phyloP scores from a whole-genome alignment of 805 yeast genomes.

The Starmera dryadoides region DNA sequence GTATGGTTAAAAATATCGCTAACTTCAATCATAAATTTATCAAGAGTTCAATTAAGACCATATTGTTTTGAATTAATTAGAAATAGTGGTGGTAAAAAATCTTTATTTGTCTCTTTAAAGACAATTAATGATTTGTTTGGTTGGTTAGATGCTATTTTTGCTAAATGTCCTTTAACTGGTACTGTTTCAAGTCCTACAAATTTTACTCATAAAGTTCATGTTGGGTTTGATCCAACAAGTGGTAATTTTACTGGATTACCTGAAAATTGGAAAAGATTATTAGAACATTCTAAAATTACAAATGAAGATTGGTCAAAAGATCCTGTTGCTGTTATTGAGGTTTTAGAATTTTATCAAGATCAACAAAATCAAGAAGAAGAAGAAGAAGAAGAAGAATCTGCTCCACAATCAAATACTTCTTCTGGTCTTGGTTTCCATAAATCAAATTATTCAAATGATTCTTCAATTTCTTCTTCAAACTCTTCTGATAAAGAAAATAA shows the following conservation, averaged over 20 bases:
- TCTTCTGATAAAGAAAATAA: slow-evolving; percentile 10
- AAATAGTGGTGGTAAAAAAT: slow-evolving; percentile 35
- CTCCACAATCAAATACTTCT: not conserved
- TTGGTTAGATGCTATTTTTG: slow-evolving; percentile 86
- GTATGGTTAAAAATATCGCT: slow-evolving; percentile 46
- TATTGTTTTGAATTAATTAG: slow-evolving; percentile 71
- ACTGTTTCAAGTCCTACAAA: slow-evolving; percentile 88
- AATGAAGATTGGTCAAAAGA: slow-evolving; percentile 87
- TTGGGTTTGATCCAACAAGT: slow-evolving; percentile 74
- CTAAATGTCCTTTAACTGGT: slow-evolving; percentile 58
- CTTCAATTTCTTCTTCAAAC: slow-evolving; percentile 10
- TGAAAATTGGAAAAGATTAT: slow-evolving; percentile 81
- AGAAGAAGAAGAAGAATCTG: not conserved
- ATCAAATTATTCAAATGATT: slow-evolving; percentile 17
- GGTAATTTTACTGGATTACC: slow-evolving; percentile 94
- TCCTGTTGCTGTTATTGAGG: slow-evolving; percentile 93
- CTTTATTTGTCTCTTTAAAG: slow-evolving; percentile 70
- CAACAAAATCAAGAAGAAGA: slow-evolving; percentile 16
- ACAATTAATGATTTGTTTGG: slow-evolving; percentile 73
- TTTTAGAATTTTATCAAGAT: slow-evolving; percentile 67
- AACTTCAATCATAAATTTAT: slow-evolving; percentile 53
- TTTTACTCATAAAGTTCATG: slow-evolving; percentile 90
- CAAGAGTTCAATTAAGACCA: slow-evolving; percentile 65
- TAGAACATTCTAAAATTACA: slow-evolving; percentile 83
- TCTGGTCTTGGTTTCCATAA: slow-evolving; percentile 5